Evolutionary conservation across 2,329 filamentous ascomycete species (phyloP).

Genomic region (Geosmithia flava): DNA sequence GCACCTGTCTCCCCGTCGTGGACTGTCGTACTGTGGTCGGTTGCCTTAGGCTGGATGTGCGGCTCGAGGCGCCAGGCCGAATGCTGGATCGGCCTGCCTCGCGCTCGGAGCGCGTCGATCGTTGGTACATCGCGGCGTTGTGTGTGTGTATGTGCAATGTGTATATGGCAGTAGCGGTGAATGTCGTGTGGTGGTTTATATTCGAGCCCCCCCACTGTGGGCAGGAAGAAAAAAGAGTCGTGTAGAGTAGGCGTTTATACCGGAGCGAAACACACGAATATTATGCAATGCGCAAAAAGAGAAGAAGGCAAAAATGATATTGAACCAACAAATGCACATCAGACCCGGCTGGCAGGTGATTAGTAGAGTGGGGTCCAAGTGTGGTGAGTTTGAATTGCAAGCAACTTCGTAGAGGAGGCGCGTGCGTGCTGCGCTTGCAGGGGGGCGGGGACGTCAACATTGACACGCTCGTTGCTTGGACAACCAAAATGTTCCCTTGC

Average conservation of each 20-base stretch:
- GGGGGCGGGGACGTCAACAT: neutral
- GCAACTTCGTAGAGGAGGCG: neutral
- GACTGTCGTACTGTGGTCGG: slow-evolving; percentile 1
- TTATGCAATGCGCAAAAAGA: neutral
- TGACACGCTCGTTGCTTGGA: neutral
- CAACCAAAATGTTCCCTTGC: neutral
- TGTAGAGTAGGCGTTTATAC: neutral
- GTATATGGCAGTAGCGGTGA: neutral
- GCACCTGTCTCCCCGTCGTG: slow-evolving; percentile 7
- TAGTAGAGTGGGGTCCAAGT: neutral
- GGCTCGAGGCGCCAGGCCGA: slow-evolving; percentile 11
- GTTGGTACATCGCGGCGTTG: slow-evolving; percentile 20
- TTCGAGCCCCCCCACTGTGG: neutral
- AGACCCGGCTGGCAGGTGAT: neutral
- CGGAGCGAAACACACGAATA: neutral
- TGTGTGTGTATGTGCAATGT: neutral
- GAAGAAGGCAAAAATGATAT: neutral
- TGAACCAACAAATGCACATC: neutral
- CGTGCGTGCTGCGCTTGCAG: neutral
- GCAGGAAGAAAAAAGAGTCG: neutral
- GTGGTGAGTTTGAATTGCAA: neutral
- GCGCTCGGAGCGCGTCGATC: slow-evolving; percentile 22
- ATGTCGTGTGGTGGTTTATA: neutral
- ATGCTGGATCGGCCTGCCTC: slow-evolving; percentile 19
- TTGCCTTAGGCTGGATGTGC: slow-evolving; percentile 6